These are phyloP conservation scores for Acanthamoeba healyi DNA, from an alignment of 208 protist species.

Conservation along the genomic window DNA sequence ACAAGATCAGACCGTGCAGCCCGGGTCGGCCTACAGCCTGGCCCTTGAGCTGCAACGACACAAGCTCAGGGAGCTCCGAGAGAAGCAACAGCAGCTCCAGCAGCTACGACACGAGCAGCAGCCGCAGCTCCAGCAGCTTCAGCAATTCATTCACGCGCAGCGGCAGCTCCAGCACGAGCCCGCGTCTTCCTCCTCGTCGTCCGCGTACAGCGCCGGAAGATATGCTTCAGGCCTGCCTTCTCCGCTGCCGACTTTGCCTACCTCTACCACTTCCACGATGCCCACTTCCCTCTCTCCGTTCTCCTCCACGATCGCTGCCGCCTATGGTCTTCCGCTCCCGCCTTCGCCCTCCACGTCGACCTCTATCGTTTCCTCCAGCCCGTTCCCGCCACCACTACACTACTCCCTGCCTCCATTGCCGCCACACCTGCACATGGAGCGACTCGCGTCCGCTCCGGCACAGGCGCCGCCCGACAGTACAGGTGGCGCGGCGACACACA, in stretches of 20 bases:
- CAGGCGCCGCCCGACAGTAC: neutral
- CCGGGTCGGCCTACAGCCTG: neutral
- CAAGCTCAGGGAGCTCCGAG: slow-evolving; percentile 4
- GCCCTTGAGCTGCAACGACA: neutral
- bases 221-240: slow-evolving; percentile 13
- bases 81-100: slow-evolving; percentile 46
- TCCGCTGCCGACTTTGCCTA: neutral
- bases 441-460: neutral
- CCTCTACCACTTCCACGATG: neutral
- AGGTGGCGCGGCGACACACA: neutral
- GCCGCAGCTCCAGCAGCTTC: slow-evolving; percentile 28
- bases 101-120: slow-evolving; percentile 33
- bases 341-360: neutral
- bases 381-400: neutral
- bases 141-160: slow-evolving; percentile 36
- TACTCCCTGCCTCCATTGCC: neutral
- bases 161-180: slow-evolving; percentile 19
- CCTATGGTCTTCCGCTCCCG: neutral
- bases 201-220: neutral
- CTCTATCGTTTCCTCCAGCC: neutral
- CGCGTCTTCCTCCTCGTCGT: neutral
- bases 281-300: neutral
- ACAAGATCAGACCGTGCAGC: neutral
- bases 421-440: neutral
- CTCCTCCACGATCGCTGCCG: neutral